A percentile compares a stretch with the other conserved stretches of the same genome.
Conservation (phyloP, 768 basidiomycete genomes). For the Cubamyces sp. region DNA sequence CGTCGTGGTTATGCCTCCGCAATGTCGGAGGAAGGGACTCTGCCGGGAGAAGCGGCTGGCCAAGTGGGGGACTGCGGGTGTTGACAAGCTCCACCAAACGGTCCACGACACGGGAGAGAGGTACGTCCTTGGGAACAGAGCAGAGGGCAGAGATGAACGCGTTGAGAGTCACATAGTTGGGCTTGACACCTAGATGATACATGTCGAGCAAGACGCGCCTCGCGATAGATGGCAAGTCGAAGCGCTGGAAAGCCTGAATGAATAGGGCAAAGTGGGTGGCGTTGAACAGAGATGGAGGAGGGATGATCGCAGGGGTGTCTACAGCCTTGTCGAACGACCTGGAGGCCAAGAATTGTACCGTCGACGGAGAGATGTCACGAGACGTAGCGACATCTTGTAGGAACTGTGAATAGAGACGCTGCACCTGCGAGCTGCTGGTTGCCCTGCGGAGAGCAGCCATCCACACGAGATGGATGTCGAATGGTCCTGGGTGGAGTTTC, state of each 20-base stretch:
- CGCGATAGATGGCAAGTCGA: constrained; percentile 36
- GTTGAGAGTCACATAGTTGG: constrained; percentile 53
- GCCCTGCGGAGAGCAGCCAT: background rate
- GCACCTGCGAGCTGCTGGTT: background rate
- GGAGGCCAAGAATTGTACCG: background rate
- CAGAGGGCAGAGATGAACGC: constrained; percentile 51
- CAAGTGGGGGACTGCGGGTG: background rate
- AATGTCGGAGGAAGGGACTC: constrained; percentile 25
- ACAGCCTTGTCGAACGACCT: background rate
- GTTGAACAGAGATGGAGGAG: constrained; percentile 32
- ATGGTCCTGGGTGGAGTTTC: background rate
- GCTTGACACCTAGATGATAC: constrained; percentile 47
- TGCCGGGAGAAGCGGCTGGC: constrained; percentile 25
- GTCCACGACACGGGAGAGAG: constrained; percentile 48
- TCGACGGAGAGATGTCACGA: constrained; percentile 1
- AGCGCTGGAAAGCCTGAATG: constrained; percentile 17
- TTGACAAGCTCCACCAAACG: constrained; percentile 40
- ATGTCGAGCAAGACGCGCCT: constrained; percentile 56
- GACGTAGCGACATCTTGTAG: constrained; percentile 5
- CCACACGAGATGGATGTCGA: constrained; percentile 1
- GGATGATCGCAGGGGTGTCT: background rate
- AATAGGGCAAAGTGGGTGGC: constrained; percentile 39
- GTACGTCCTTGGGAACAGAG: constrained; percentile 40
- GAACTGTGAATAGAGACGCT: constrained; percentile 1
- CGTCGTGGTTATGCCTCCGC: background rate